Evolutionary conservation across 164 flowering plant species (phyloP).

Genomic region (Paratinospora sagittata): DNA sequence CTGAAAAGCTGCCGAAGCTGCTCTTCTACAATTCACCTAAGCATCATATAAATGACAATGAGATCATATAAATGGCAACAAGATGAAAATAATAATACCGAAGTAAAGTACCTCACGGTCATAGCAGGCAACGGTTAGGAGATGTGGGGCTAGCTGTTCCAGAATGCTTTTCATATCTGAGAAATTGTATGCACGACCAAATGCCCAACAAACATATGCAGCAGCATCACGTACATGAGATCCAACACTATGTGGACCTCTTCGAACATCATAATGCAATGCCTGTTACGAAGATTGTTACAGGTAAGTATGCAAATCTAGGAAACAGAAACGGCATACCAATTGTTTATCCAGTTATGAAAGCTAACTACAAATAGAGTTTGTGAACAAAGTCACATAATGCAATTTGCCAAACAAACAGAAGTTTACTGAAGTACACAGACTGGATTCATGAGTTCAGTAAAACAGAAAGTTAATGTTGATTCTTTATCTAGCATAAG

Average conservation of each 20-base stretch:
- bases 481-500: background rate
- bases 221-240: slow-evolving; percentile 99
- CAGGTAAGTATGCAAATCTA: background rate
- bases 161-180: slow-evolving; percentile 74
- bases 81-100: background rate
- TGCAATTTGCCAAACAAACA: background rate
- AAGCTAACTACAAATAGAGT: background rate
- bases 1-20: slow-evolving; percentile 99
- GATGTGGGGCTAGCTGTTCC: slow-evolving; percentile 85
- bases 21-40: slow-evolving; percentile 98
- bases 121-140: slow-evolving; percentile 83
- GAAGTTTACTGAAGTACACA: background rate
- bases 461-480: background rate
- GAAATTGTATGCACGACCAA: slow-evolving; percentile 91
- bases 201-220: slow-evolving; percentile 99
- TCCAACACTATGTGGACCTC: slow-evolving; percentile 98
- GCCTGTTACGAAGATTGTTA: slow-evolving; percentile 45
- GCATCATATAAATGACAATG: slow-evolving; percentile 12
- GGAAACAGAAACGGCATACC: background rate
- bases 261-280: slow-evolving; percentile 86
- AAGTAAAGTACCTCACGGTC: slow-evolving; percentile 78
- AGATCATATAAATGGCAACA: slow-evolving; percentile 1
- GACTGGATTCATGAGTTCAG: background rate
- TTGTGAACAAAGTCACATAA: background rate
- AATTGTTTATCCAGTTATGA: slow-evolving; percentile 3